These are phyloP conservation scores for Venturia aucupariae DNA, from an alignment of 2,329 filamentous ascomycete species.

Conservation along the genomic window DNA sequence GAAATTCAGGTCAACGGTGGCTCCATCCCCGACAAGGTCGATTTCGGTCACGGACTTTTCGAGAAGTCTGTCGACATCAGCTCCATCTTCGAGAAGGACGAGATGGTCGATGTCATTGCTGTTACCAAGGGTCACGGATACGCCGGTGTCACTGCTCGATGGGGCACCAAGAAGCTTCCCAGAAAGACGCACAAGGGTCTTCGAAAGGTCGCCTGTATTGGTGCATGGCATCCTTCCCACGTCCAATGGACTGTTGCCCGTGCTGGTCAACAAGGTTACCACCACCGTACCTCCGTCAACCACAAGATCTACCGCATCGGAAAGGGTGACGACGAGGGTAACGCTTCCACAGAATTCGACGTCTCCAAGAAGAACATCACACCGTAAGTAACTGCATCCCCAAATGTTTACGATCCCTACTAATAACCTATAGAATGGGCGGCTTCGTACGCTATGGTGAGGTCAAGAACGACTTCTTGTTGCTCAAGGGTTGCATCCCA, in stretches of 20 bases:
- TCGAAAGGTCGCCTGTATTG: slow-evolving; percentile 99
- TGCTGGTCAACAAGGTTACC: slow-evolving; percentile 99
- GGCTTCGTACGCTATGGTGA: slow-evolving; percentile 99
- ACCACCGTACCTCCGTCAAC: slow-evolving; percentile 99
- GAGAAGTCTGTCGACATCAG: slow-evolving; percentile 96
- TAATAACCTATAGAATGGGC: slow-evolving; percentile 63
- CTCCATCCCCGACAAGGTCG: slow-evolving; percentile 90
- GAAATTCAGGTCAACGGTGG: slow-evolving; percentile 99
- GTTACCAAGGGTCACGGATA: slow-evolving; percentile 99
- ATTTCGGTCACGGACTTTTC: slow-evolving; percentile 90
- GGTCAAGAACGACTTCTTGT: slow-evolving; percentile 97
- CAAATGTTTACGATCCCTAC: not conserved
- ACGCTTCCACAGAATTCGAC: slow-evolving; percentile 90
- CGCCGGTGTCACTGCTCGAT: slow-evolving; percentile 92
- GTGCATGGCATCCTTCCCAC: slow-evolving; percentile 99
- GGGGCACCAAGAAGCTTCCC: slow-evolving; percentile 99
- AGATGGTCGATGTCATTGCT: slow-evolving; percentile 98
- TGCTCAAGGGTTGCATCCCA: slow-evolving; percentile 95
- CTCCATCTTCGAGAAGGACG: slow-evolving; percentile 96
- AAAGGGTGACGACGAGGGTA: slow-evolving; percentile 82
- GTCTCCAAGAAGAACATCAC: slow-evolving; percentile 99
- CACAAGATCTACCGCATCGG: slow-evolving; percentile 99
- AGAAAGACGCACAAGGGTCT: slow-evolving; percentile 99
- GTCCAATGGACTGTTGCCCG: slow-evolving; percentile 99
- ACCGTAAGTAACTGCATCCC: slow-evolving; percentile 61